A percentile compares a stretch with the other conserved stretches of the same genome.
These are phyloP conservation scores for Plasmodium inui DNA, from an alignment of 169 alveolate genomes.

Conservation along the genomic window DNA sequence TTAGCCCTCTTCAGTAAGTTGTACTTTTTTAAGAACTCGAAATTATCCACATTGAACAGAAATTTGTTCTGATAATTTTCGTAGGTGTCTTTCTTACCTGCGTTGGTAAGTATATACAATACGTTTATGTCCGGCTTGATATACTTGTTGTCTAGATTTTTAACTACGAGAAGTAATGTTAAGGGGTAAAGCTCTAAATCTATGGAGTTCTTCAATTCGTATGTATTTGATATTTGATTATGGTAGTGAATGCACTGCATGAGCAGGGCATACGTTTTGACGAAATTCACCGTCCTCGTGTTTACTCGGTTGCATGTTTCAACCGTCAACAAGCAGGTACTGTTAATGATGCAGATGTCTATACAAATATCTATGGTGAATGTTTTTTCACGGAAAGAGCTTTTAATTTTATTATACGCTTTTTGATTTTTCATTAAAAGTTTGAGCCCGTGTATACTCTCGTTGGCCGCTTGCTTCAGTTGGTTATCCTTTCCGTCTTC, in stretches of 20 bases:
- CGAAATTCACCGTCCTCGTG: conserved; percentile 29
- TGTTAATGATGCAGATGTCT: conserved; percentile 66
- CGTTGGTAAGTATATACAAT: conserved; percentile 40
- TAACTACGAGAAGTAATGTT: conserved; percentile 47
- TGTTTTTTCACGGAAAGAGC: conserved; percentile 63
- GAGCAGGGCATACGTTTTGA: conserved; percentile 66
- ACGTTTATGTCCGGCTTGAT: conserved; percentile 65
- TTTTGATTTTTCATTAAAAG: conserved; percentile 75
- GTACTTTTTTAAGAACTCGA: conserved; percentile 66
- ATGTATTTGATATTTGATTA: conserved; percentile 72
- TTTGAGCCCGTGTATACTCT: conserved; percentile 66
- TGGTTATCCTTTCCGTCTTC: conserved; percentile 9
- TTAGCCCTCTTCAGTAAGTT: conserved; percentile 27
- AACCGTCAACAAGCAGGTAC: conserved; percentile 52
- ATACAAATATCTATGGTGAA: conserved; percentile 70
- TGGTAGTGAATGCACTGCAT: conserved; percentile 76
- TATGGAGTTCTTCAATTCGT: conserved; percentile 59
- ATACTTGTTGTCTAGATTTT: conserved; percentile 65
- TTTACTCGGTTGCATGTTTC: conserved; percentile 46
- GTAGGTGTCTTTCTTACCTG: conserved; percentile 16
- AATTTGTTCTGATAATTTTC: conserved; percentile 21
- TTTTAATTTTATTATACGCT: conserved; percentile 63
- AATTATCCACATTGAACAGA: conserved; percentile 35
- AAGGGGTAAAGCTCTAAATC: conserved; percentile 69
- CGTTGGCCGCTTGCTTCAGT: conserved; percentile 69